A percentile compares a stretch with the other conserved stretches of the same genome.
Evolutionary conservation across 345 rosid genomes (phyloP).

Genomic region (Eucalyptus regnans): DNA sequence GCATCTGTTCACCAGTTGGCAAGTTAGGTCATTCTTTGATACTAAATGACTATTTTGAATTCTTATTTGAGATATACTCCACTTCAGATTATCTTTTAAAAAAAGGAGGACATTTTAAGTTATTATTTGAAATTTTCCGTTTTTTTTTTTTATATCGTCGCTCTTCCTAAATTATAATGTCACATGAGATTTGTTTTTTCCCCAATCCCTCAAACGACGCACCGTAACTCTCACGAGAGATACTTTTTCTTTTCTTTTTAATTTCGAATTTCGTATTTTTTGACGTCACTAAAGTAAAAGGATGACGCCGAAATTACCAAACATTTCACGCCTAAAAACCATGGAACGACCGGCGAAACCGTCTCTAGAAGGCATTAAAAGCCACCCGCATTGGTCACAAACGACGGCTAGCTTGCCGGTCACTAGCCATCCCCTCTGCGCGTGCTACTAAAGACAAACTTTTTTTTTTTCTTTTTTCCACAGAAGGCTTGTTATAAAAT

Average conservation of each 20-base stretch:
- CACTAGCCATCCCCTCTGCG: not conserved
- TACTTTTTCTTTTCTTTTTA: not conserved
- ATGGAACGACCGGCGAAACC: not conserved
- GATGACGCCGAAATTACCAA: not conserved
- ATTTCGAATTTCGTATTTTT: not conserved
- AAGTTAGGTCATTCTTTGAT: no score
- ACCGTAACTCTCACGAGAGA: not conserved
- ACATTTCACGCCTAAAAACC: not conserved
- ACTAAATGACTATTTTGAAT: rapidly evolving
- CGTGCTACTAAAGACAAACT: not conserved
- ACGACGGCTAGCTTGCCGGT: not conserved
- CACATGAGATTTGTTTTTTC: not conserved
- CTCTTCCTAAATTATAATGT: not conserved
- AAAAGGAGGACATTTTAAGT: rapidly evolving
- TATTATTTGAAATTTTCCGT: rapidly evolving
- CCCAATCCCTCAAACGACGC: not conserved
- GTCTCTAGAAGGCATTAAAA: not conserved
- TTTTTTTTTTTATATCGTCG: not conserved
- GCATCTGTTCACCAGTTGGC: rapidly evolving
- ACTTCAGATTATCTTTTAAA: rapidly evolving
- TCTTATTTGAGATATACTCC: rapidly evolving
- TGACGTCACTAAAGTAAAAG: not conserved
- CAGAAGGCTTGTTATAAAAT: not conserved
- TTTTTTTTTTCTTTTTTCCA: not conserved
- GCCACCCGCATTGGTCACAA: not conserved